Evolutionary conservation across 225 moss, liverwort and hornwort species (phyloP).

Genomic region (Physcomitrium patens): DNA sequence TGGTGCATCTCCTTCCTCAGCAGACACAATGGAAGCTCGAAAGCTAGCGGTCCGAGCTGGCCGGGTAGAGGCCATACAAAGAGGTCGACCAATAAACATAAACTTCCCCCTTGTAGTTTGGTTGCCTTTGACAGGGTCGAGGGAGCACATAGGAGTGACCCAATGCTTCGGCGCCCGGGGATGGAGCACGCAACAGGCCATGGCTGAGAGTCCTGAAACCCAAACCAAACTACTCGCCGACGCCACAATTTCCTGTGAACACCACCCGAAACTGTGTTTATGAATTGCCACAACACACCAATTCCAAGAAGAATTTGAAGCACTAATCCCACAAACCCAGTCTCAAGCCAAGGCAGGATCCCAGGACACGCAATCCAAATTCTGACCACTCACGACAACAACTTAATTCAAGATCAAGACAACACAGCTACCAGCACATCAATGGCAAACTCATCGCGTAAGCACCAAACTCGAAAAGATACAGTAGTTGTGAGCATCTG

Average conservation of each 20-base stretch:
- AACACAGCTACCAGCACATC: not conserved
- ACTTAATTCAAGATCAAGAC: not conserved
- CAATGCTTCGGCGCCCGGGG: conserved; percentile 18
- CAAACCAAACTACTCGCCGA: not conserved
- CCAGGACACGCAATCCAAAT: not conserved
- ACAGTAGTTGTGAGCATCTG: no score
- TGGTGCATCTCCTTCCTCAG: not conserved
- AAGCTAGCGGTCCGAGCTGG: conserved; percentile 4
- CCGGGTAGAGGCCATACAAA: conserved; percentile 18
- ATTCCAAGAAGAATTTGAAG: not conserved
- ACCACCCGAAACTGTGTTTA: not conserved
- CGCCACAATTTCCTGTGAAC: not conserved
- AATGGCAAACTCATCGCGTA: not conserved
- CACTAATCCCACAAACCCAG: not conserved
- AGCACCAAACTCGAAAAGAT: not conserved
- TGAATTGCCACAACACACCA: not conserved
- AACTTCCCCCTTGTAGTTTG: conserved; percentile 11
- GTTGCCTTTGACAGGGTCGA: not conserved
- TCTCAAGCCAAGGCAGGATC: not conserved
- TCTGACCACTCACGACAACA: not conserved
- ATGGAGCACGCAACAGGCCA: conserved; percentile 39
- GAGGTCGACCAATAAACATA: not conserved
- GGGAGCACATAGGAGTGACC: conserved; percentile 2
- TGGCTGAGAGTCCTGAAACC: conserved; percentile 4
- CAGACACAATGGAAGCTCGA: conserved; percentile 20